Conservation (phyloP, 2,329 filamentous ascomycete genomes). For the Beauveria bassiana region DNA sequence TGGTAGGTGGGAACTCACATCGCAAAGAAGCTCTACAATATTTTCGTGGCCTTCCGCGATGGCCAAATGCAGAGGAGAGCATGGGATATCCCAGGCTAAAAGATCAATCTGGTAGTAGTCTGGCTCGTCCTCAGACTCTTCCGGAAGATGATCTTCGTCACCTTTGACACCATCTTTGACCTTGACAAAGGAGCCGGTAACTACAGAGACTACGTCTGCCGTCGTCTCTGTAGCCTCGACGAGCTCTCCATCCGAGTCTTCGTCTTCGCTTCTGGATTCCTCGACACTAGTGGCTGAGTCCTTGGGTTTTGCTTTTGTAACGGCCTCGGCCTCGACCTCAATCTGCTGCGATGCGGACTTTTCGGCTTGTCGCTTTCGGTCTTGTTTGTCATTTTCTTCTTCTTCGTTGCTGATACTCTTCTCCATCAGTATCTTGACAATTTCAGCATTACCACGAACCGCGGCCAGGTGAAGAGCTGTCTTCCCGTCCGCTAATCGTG, state of each 20-base stretch:
- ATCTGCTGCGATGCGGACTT: slow-evolving; percentile 18
- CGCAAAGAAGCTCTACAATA: slow-evolving; percentile 60
- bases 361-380: slow-evolving; percentile 36
- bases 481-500: slow-evolving; percentile 69
- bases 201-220: slow-evolving; percentile 42
- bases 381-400: slow-evolving; percentile 51
- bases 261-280: slow-evolving; percentile 27
- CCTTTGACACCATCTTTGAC: slow-evolving; percentile 40
- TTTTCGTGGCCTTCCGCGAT: slow-evolving; percentile 65
- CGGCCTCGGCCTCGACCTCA: slow-evolving; percentile 18
- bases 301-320: slow-evolving; percentile 6
- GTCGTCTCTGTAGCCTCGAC: slow-evolving; percentile 40
- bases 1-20: slow-evolving; percentile 30
- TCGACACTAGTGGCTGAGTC: slow-evolving; percentile 20
- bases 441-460: slow-evolving; percentile 57
- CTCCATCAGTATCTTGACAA: slow-evolving; percentile 63
- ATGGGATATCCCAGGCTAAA: slow-evolving; percentile 69
- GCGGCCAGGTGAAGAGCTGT: slow-evolving; percentile 80
- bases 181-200: slow-evolving; percentile 70
- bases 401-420: slow-evolving; percentile 70
- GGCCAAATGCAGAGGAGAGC: slow-evolving; percentile 70
- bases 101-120: slow-evolving; percentile 75
- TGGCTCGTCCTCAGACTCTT: slow-evolving; percentile 56
- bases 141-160: slow-evolving; percentile 36
- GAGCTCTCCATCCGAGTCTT: slow-evolving; percentile 33